A percentile compares a stretch with the other conserved stretches of the same genome.
Evolutionary conservation across 441 rosid genomes (phyloP).

Genomic region (Eutrema salsugineum): DNA sequence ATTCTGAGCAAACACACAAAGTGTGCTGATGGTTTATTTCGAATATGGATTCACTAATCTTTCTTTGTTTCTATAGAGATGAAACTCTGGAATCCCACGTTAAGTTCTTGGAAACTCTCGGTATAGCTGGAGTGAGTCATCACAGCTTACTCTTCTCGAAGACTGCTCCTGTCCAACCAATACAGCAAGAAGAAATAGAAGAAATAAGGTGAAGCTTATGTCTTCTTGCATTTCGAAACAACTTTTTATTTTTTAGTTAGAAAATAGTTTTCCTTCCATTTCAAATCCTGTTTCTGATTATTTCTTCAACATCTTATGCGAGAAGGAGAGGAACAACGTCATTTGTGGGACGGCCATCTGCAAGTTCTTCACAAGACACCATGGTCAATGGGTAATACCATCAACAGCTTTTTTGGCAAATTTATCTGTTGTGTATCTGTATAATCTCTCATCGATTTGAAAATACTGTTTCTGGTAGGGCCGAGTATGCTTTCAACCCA

Average conservation of each 20-base stretch:
- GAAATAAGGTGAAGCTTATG: constrained; percentile 49
- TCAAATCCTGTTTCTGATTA: constrained; percentile 6
- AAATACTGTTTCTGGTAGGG: constrained; percentile 43
- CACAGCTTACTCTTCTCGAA: constrained; percentile 95
- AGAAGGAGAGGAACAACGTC: constrained; percentile 45
- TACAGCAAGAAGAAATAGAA: constrained; percentile 59
- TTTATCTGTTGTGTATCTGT: not conserved
- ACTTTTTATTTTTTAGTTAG: not conserved
- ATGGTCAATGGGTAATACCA: constrained; percentile 57
- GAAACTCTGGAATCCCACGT: constrained; percentile 56
- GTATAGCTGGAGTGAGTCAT: constrained; percentile 94
- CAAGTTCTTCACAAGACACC: constrained; percentile 42
- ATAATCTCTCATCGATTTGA: not conserved
- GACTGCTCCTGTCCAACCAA: constrained; percentile 54
- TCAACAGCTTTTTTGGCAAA: not conserved
- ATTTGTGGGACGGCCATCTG: constrained; percentile 37
- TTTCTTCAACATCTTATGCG: not conserved
- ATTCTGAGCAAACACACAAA: not conserved
- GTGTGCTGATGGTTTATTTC: not conserved
- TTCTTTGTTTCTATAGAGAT: constrained; percentile 44
- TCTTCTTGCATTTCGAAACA: not conserved
- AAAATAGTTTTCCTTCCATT: not conserved
- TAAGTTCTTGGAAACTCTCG: constrained; percentile 66
- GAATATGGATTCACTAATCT: not conserved
- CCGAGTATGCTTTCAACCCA: constrained; percentile 78